Evolutionary conservation across 2,329 filamentous ascomycete genomes (phyloP).

Genomic region (Cadophora gregata): DNA sequence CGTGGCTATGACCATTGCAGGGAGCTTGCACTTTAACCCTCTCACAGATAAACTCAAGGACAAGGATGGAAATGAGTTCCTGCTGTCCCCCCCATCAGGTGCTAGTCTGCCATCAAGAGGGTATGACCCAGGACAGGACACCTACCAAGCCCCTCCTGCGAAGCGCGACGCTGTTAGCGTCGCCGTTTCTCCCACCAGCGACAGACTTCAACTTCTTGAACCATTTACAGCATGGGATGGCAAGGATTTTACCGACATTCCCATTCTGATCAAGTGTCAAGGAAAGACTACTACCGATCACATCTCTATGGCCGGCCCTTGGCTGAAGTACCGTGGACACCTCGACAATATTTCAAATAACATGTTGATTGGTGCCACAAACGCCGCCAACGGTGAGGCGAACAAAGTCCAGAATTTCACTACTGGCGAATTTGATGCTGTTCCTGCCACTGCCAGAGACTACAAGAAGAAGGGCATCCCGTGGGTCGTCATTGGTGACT

Average conservation of each 20-base stretch:
- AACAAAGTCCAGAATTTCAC: conserved; percentile 97
- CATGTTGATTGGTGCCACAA: conserved; percentile 98
- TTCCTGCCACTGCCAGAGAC: conserved; percentile 93
- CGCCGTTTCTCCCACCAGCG: conserved; percentile 84
- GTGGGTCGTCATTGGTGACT: conserved; percentile 99
- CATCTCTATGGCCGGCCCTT: conserved; percentile 96
- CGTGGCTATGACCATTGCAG: conserved; percentile 84
- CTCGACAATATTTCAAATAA: conserved; percentile 99
- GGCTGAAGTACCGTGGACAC: conserved; percentile 98
- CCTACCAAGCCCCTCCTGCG: conserved; percentile 91
- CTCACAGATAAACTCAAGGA: conserved; percentile 90
- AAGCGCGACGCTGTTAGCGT: conserved; percentile 78
- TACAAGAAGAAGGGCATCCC: conserved; percentile 97
- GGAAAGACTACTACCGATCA: conserved; percentile 98
- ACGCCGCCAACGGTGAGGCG: conserved; percentile 92
- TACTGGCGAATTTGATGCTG: conserved; percentile 82
- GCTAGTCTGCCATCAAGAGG: conserved; percentile 79
- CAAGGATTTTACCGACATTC: conserved; percentile 83
- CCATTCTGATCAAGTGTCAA: conserved; percentile 94
- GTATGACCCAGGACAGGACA: conserved; percentile 90
- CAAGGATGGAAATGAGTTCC: conserved; percentile 96
- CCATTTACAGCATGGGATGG: conserved; percentile 91
- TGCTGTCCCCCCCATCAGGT: conserved; percentile 79
- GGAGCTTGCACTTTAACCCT: conserved; percentile 90
- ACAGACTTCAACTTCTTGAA: conserved; percentile 90